A percentile compares a stretch with the other conserved stretches of the same genome.
Conservation (phyloP, 495 filamentous ascomycete species). For the Trichodelitschia bisporula region DNA sequence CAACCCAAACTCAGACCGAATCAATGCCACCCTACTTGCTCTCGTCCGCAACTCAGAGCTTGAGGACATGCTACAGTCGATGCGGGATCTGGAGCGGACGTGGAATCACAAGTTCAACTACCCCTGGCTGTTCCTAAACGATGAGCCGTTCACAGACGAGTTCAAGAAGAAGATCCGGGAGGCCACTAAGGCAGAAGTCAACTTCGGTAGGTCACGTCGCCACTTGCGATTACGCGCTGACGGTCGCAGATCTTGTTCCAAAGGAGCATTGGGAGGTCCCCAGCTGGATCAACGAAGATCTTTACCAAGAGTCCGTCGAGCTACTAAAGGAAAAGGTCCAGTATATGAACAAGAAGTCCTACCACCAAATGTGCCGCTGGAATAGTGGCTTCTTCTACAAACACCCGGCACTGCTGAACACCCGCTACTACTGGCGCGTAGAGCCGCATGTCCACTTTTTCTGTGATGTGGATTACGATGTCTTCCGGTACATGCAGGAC, state of each 20-base stretch:
- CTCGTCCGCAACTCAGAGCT: conserved; percentile 85
- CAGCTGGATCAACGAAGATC: conserved; percentile 68
- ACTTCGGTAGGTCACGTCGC: conserved; percentile 37
- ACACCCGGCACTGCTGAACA: conserved; percentile 62
- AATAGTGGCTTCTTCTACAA: conserved; percentile 96
- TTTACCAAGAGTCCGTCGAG: conserved; percentile 64
- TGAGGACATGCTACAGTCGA: conserved; percentile 55
- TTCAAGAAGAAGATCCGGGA: conserved; percentile 64
- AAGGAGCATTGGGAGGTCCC: conserved; percentile 87
- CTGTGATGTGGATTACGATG: conserved; percentile 96
- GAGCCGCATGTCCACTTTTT: conserved; percentile 99
- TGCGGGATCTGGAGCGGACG: conserved; percentile 75
- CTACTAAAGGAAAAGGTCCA: conserved; percentile 73
- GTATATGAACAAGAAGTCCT: conserved; percentile 67
- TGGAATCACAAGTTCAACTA: conserved; percentile 99
- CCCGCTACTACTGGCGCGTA: conserved; percentile 94
- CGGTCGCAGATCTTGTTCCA: conserved; percentile 46
- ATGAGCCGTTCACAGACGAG: conserved; percentile 70
- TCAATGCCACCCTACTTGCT: conserved; percentile 81
- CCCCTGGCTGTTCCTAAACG: conserved; percentile 98
- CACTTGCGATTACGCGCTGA: conserved; percentile 2
- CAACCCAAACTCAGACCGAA: conserved; percentile 48
- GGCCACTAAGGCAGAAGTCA: conserved; percentile 59
- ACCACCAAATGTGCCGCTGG: conserved; percentile 99
- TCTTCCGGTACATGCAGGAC: conserved; percentile 95